A percentile compares a stretch with the other conserved stretches of the same genome.
phyloP scores from a whole-genome alignment of 1,284 basidiomycete species.

The Ustilago sp. region DNA sequence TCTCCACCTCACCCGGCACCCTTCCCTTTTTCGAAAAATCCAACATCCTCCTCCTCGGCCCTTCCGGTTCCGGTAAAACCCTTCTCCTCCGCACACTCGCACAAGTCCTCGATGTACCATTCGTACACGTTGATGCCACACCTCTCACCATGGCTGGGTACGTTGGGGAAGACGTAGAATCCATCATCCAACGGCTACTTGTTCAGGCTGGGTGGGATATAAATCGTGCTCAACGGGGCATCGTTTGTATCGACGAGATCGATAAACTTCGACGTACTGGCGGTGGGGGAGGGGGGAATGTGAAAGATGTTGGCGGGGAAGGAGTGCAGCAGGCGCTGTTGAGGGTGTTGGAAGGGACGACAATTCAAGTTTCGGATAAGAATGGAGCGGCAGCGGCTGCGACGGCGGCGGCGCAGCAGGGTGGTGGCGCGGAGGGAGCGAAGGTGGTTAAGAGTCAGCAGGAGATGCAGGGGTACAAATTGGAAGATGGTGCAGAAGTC shows the following conservation, averaged over 20 bases:
- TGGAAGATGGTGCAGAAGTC: neutral
- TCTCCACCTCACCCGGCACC: constrained; percentile 16
- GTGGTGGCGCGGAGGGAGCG: neutral
- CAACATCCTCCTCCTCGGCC: constrained; percentile 84
- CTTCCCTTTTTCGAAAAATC: constrained; percentile 77
- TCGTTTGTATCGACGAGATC: constrained; percentile 95
- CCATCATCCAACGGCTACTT: constrained; percentile 49
- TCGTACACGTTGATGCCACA: constrained; percentile 57
- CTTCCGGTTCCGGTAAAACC: constrained; percentile 72
- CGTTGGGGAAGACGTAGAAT: constrained; percentile 61
- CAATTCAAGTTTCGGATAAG: constrained; percentile 77
- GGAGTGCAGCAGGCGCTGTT: constrained; percentile 93
- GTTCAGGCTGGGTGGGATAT: constrained; percentile 50
- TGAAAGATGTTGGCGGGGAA: constrained; percentile 92
- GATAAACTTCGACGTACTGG: constrained; percentile 82
- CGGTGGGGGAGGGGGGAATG: constrained; percentile 73
- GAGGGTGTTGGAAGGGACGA: constrained; percentile 90
- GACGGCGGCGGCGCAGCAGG: neutral
- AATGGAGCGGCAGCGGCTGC: constrained; percentile 17
- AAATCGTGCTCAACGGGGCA: constrained; percentile 69
- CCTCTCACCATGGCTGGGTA: constrained; percentile 60
- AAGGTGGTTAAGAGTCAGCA: neutral
- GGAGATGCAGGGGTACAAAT: neutral
- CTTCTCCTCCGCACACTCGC: constrained; percentile 54
- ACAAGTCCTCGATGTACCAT: constrained; percentile 54